Conservation (phyloP, 176 grass and related monocot species). For the Thalia dealbata region DNA sequence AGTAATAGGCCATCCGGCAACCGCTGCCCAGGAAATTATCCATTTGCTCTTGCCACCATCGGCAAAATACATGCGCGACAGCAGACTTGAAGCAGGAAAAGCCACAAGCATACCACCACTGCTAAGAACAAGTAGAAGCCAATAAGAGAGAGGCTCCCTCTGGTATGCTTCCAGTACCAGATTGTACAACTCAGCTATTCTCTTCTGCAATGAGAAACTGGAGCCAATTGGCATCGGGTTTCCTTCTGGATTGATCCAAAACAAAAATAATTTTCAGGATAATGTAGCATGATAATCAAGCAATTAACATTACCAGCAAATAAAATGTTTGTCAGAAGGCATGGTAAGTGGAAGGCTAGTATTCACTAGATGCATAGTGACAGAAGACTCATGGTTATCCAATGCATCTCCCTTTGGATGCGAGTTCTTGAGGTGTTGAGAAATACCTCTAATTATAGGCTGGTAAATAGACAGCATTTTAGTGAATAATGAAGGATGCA, state of each 20-base stretch:
- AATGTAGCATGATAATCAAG: background rate
- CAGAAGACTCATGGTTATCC: too few relatives aligned
- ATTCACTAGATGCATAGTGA: too few relatives aligned
- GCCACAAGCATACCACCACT: slow-evolving; percentile 51
- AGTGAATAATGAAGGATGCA: too few relatives aligned
- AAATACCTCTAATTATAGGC: too few relatives aligned
- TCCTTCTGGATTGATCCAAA: slow-evolving; percentile 1
- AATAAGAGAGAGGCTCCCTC: slow-evolving; percentile 39
- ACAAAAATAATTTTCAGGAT: background rate
- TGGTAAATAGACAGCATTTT: too few relatives aligned
- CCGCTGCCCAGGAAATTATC: slow-evolving; percentile 76
- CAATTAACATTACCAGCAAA: background rate
- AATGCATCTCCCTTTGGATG: too few relatives aligned
- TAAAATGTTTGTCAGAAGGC: too few relatives aligned
- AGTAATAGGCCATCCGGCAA: slow-evolving; percentile 67
- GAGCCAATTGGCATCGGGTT: background rate
- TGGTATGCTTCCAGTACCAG: slow-evolving; percentile 30
- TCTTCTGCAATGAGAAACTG: slow-evolving; percentile 14
- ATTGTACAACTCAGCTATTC: slow-evolving; percentile 17
- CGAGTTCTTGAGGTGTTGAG: too few relatives aligned
- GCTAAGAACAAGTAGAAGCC: slow-evolving; percentile 35
- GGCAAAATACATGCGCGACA: slow-evolving; percentile 66
- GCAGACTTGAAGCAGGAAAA: slow-evolving; percentile 71
- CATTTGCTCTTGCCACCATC: slow-evolving; percentile 83
- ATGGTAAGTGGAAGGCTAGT: too few relatives aligned